phyloP scores from a whole-genome alignment of 179 eudicot species.

The Silene coronaria region DNA sequence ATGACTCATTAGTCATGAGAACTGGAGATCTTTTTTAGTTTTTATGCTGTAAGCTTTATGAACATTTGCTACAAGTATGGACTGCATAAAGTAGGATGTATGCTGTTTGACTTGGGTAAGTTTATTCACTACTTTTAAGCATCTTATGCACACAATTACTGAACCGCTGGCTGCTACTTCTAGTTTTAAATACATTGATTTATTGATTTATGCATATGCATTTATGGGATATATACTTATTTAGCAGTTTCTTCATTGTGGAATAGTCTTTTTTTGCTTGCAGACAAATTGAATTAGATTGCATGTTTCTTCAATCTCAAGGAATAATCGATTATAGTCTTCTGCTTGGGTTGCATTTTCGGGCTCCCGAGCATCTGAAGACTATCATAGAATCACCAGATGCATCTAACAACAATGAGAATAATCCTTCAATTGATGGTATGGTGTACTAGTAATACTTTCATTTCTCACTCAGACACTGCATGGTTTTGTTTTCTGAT shows the following conservation, averaged over 20 bases:
- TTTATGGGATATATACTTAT: neutral
- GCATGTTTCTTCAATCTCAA: conserved; percentile 80
- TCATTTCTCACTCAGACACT: conserved; percentile 1
- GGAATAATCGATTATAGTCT: conserved; percentile 92
- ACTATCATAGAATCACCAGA: conserved; percentile 49
- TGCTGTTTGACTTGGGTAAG: neutral
- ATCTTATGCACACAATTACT: neutral
- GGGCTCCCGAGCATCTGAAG: conserved; percentile 89
- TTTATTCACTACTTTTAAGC: neutral
- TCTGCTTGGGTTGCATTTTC: conserved; percentile 85
- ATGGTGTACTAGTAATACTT: conserved; percentile 9
- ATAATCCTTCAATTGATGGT: conserved; percentile 39
- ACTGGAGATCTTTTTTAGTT: neutral
- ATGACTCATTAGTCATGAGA: neutral
- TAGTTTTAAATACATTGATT: neutral
- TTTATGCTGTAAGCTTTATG: neutral
- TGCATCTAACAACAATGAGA: conserved; percentile 30
- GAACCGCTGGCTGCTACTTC: neutral
- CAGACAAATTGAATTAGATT: conserved; percentile 80
- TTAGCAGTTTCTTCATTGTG: neutral
- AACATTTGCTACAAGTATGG: neutral
- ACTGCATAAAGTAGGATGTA: neutral
- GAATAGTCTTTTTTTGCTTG: conserved; percentile 18
- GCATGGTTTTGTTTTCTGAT: neutral
- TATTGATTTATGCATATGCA: neutral